phyloP scores from a whole-genome alignment of 2,329 filamentous ascomycete species.

The Zymoseptoria crescenta region DNA sequence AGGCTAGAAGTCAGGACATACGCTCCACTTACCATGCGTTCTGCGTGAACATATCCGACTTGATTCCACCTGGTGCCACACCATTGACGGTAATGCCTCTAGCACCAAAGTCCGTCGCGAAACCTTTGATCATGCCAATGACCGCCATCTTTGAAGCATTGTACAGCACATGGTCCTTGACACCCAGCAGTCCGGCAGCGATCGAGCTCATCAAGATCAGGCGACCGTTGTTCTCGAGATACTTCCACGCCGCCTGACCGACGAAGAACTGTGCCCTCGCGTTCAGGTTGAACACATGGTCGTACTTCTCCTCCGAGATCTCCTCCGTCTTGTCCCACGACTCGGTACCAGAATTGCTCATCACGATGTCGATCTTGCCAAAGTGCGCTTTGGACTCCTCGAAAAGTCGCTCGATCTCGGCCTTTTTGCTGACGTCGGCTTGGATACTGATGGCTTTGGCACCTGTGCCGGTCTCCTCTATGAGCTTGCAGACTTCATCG shows the following conservation, averaged over 20 bases:
- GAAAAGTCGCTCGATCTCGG: constrained; percentile 52
- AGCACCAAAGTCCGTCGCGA: constrained; percentile 62
- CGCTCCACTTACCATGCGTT: constrained; percentile 20
- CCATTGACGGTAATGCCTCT: constrained; percentile 64
- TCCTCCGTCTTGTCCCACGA: constrained; percentile 61
- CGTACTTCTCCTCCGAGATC: constrained; percentile 62
- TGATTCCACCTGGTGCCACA: constrained; percentile 64
- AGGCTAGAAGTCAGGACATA: not conserved
- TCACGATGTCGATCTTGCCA: constrained; percentile 42
- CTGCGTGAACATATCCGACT: constrained; percentile 66
- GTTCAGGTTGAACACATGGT: constrained; percentile 63
- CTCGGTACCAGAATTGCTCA: constrained; percentile 53
- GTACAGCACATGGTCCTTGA: constrained; percentile 65
- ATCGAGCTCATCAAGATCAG: constrained; percentile 70
- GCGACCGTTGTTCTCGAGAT: constrained; percentile 61
- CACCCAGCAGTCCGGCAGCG: constrained; percentile 57
- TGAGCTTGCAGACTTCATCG: constrained; percentile 42
- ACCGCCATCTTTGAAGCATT: constrained; percentile 65
- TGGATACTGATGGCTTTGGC: constrained; percentile 51
- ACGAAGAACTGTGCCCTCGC: constrained; percentile 69
- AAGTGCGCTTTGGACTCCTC: constrained; percentile 37
- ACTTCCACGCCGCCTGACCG: constrained; percentile 64
- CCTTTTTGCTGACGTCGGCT: constrained; percentile 47
- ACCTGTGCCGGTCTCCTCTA: constrained; percentile 40
- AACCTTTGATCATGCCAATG: constrained; percentile 63